phyloP scores from a whole-genome alignment of 2,329 filamentous ascomycete genomes.

The Teratosphaeria nubilosa region DNA sequence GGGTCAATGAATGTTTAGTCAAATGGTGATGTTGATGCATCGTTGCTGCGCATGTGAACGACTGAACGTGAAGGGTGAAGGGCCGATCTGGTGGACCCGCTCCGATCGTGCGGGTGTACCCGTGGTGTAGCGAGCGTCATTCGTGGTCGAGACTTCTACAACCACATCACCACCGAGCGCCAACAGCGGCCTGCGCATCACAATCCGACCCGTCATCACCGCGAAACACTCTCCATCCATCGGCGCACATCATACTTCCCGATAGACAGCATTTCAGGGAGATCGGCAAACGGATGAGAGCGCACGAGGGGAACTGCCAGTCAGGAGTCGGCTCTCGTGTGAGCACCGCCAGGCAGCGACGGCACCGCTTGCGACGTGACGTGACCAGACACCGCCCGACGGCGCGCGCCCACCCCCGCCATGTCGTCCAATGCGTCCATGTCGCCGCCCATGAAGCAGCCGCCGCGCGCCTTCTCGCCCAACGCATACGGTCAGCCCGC shows the following conservation, averaged over 20 bases:
- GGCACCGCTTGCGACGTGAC: not conserved
- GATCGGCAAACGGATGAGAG: not conserved
- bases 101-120: not conserved
- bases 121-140: not conserved
- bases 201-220: not conserved
- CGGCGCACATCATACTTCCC: not conserved
- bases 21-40: too few species aligned
- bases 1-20: not conserved
- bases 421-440: constrained; percentile 20
- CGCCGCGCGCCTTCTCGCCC: constrained; percentile 19
- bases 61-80: not conserved
- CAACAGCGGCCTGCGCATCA: not conserved
- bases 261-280: not conserved
- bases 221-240: not conserved
- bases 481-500: constrained; percentile 40
- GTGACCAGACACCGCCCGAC: not conserved
- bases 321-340: not conserved
- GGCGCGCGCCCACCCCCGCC: not conserved
- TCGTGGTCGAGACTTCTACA: not conserved
- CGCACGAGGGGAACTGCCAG: not conserved
- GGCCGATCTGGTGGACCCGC: too few species aligned
- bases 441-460: constrained; percentile 22
- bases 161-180: not conserved
- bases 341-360: not conserved
- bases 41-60: too few species aligned